Percentiles rank a stretch among this genome's conserved stretches.
phyloP scores from a whole-genome alignment of 352 stramenopile species.

The Achlya hypogyna region DNA sequence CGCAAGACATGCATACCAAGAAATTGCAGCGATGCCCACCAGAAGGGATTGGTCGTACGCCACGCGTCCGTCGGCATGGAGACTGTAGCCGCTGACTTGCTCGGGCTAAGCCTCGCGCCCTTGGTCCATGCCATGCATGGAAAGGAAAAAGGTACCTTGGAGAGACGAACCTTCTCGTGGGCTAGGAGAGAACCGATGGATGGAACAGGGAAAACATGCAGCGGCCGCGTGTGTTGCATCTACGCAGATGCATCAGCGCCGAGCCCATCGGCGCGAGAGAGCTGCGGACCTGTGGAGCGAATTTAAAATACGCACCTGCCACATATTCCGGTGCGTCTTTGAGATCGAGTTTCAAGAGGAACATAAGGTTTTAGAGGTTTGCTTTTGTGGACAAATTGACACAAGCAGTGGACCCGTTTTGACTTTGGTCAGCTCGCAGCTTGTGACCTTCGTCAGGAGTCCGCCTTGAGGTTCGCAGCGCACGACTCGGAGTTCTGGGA shows the following conservation, averaged over 20 bases:
- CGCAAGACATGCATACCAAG: background rate
- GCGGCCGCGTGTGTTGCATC: background rate
- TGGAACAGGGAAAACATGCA: background rate
- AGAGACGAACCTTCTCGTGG: background rate
- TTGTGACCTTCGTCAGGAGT: no score
- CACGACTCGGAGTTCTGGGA: no score
- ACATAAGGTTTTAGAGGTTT: no score
- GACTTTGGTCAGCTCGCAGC: no score
- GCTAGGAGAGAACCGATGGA: background rate
- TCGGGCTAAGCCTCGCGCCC: slow-evolving; percentile 26
- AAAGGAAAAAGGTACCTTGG: background rate
- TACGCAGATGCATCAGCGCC: background rate
- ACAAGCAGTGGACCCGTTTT: no score
- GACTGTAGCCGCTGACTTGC: slow-evolving; percentile 63
- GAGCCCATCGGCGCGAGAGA: background rate
- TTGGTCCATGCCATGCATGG: background rate
- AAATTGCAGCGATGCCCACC: slow-evolving; percentile 25
- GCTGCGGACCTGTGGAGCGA: background rate
- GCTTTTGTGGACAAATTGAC: no score
- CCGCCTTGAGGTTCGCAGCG: no score
- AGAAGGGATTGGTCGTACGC: slow-evolving; percentile 54
- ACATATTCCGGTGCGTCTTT: background rate
- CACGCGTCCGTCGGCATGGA: slow-evolving; percentile 32
- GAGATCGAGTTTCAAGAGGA: no score
- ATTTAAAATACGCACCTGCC: background rate